Conservation (phyloP, 805 yeast species). For the Kazachstania psychrophila region DNA sequence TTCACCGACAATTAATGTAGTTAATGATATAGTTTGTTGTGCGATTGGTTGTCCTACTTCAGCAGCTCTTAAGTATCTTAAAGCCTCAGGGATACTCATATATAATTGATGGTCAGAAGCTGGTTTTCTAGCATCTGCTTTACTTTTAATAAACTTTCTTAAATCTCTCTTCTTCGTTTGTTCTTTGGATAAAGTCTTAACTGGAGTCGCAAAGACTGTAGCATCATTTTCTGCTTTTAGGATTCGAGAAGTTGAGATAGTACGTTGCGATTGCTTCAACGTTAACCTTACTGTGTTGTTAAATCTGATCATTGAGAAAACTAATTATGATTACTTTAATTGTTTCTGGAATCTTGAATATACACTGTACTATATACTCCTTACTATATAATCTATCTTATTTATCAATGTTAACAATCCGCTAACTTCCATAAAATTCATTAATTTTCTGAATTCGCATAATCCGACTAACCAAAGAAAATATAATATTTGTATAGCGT, state of each 20-base stretch:
- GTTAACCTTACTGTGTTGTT: constrained; percentile 1
- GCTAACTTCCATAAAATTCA: no score
- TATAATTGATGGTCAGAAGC: constrained; percentile 50
- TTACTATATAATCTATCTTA: no score
- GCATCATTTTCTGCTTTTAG: neutral
- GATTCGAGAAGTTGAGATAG: neutral
- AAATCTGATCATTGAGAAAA: no score
- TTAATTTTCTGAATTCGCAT: no score
- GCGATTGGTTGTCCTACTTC: constrained; percentile 76
- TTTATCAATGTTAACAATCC: no score
- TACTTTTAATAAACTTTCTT: constrained; percentile 31
- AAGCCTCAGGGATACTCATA: constrained; percentile 63
- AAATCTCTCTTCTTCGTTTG: constrained; percentile 31
- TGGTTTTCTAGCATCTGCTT: constrained; percentile 33
- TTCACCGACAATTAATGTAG: constrained; percentile 57
- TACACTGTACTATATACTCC: no score
- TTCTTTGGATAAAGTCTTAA: constrained; percentile 21
- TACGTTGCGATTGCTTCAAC: neutral
- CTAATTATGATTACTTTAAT: no score
- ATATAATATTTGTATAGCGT: no score
- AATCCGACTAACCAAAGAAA: no score
- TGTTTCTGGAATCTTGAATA: no score
- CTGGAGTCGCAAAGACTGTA: neutral
- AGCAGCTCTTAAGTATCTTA: constrained; percentile 74
- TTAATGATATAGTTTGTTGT: constrained; percentile 62